Evolutionary conservation across 2,329 filamentous ascomycete species (phyloP).

Genomic region (Monilinia laxa): DNA sequence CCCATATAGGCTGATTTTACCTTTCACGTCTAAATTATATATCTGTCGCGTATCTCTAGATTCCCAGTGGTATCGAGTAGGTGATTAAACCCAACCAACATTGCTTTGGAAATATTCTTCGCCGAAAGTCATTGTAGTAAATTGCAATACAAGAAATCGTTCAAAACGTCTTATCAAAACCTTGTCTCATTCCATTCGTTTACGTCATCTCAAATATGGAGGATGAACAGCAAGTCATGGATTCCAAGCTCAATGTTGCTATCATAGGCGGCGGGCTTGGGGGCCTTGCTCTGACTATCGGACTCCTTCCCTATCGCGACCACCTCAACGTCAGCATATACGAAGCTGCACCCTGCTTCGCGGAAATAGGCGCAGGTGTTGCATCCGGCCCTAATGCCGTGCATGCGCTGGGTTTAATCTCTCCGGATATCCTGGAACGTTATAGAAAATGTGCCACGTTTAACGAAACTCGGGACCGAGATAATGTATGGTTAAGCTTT

Average conservation of each 20-base stretch:
- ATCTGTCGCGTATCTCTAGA: background rate
- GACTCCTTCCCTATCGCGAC: conserved; percentile 23
- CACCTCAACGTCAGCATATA: conserved; percentile 28
- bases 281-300: conserved; percentile 30
- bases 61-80: too few relatives aligned
- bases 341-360: conserved; percentile 27
- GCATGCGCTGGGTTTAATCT: conserved; percentile 26
- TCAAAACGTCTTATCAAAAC: background rate
- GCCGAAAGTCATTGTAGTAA: background rate
- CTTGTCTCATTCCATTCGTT: too few relatives aligned
- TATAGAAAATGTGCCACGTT: conserved; percentile 25
- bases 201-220: background rate
- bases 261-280: conserved; percentile 35
- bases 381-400: conserved; percentile 30
- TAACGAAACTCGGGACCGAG: conserved; percentile 27
- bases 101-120: too few relatives aligned
- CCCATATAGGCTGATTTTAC: background rate
- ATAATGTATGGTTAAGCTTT: conserved; percentile 31
- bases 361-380: conserved; percentile 33
- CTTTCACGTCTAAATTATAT: background rate
- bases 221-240: background rate
- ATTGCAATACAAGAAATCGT: background rate
- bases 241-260: conserved; percentile 23
- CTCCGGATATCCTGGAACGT: conserved; percentile 27
- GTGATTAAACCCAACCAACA: too few relatives aligned